phyloP scores from a whole-genome alignment of 345 rosid species.

The Clausena lansium region DNA sequence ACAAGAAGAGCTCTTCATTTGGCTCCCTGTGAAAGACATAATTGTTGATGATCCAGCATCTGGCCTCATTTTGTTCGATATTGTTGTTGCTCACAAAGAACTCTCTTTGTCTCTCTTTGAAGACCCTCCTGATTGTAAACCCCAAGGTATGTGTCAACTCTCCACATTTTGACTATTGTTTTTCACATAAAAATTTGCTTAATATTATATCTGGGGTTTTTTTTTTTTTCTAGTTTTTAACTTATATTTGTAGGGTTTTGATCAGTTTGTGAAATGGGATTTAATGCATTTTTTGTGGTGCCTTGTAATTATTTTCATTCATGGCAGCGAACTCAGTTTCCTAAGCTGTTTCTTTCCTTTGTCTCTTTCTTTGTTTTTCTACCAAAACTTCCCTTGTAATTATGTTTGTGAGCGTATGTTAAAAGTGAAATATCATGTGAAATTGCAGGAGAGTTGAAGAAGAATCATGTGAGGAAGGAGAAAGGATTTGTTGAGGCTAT shows the following conservation, averaged over 20 bases:
- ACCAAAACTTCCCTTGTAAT: background rate
- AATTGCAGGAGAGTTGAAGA: constrained; percentile 47
- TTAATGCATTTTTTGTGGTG: background rate
- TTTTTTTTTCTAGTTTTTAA: background rate
- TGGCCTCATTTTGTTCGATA: constrained; percentile 85
- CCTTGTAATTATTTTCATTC: background rate
- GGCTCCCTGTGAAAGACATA: constrained; percentile 87
- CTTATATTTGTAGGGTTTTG: background rate
- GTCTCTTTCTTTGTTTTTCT: background rate
- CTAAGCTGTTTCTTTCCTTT: no score
- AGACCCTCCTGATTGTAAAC: constrained; percentile 73
- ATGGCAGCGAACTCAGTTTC: background rate
- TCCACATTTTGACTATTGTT: background rate
- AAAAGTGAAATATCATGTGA: constrained; percentile 9
- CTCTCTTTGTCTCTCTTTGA: constrained; percentile 82
- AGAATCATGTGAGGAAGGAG: constrained; percentile 51
- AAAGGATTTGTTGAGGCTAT: constrained; percentile 36
- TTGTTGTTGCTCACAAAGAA: constrained; percentile 84
- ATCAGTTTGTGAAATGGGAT: background rate
- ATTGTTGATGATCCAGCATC: constrained; percentile 71
- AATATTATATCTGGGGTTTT: background rate
- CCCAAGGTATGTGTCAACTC: constrained; percentile 40
- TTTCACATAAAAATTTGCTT: background rate
- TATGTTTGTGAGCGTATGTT: background rate
- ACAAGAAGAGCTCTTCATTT: constrained; percentile 81